Evolutionary conservation across 108 stramenopile genomes (phyloP).

Genomic region (Pseudonitzschia multiseries): DNA sequence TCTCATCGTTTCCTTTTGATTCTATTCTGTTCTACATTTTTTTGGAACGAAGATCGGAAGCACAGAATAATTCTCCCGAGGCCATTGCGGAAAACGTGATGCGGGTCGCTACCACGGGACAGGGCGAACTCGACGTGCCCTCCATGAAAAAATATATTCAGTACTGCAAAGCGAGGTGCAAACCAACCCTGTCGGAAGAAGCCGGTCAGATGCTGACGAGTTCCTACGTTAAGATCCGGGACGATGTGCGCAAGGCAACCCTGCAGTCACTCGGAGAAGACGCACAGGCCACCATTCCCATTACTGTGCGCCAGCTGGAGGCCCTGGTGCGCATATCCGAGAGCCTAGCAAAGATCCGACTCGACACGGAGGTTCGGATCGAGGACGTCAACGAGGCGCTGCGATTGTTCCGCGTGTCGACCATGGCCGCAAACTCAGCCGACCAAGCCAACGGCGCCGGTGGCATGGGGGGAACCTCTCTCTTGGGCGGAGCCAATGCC

Average conservation of each 20-base stretch:
- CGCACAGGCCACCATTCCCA: conserved; percentile 86
- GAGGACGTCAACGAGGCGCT: conserved; percentile 98
- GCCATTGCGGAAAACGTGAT: conserved; percentile 87
- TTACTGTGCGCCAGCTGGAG: conserved; percentile 99
- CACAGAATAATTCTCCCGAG: conserved; percentile 59
- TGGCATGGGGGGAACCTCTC: conserved; percentile 2
- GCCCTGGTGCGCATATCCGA: conserved; percentile 97
- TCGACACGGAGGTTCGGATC: conserved; percentile 87
- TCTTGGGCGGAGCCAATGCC: conserved; percentile 20
- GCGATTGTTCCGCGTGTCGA: conserved; percentile 96
- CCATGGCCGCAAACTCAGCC: conserved; percentile 91
- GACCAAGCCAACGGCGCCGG: conserved; percentile 46
- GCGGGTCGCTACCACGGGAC: conserved; percentile 73
- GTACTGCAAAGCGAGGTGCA: conserved; percentile 91
- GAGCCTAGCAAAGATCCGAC: conserved; percentile 95
- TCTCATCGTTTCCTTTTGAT: too few relatives aligned
- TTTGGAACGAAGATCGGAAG: conserved; percentile 5
- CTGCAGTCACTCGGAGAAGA: conserved; percentile 29
- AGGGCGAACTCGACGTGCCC: conserved; percentile 88
- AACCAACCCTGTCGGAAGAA: conserved; percentile 87
- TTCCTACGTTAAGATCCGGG: conserved; percentile 94
- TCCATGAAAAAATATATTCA: conserved; percentile 97
- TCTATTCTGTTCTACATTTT: not conserved
- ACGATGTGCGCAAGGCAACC: conserved; percentile 77
- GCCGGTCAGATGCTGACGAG: conserved; percentile 86